Evolutionary conservation across 352 stramenopile species (phyloP).

Genomic region (Pythium apleroticum): DNA sequence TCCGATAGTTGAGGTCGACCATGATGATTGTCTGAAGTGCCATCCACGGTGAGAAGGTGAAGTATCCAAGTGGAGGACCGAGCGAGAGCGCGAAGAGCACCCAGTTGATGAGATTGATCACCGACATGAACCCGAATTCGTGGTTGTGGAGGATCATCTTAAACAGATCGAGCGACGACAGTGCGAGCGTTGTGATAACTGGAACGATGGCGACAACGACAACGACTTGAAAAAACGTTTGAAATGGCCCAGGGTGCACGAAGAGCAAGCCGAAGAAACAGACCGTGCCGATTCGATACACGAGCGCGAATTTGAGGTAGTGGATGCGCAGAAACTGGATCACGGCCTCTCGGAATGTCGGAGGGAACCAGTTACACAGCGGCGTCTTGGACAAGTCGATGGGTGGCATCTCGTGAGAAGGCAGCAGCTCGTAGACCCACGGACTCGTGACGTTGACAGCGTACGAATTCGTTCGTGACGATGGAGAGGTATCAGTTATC

Average conservation of each 20-base stretch:
- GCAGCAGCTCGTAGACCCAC: slow-evolving; percentile 5
- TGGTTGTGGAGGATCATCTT: slow-evolving; percentile 7
- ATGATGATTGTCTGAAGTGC: slow-evolving; percentile 14
- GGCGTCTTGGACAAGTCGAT: slow-evolving; percentile 6
- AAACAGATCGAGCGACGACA: slow-evolving; percentile 12
- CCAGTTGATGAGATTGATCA: slow-evolving; percentile 17
- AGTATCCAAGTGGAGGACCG: neutral
- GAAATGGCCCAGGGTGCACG: neutral
- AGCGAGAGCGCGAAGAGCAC: slow-evolving; percentile 8
- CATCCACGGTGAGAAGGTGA: slow-evolving; percentile 14
- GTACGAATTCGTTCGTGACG: neutral
- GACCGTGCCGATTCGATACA: neutral
- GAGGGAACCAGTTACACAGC: neutral
- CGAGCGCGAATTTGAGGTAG: slow-evolving; percentile 3
- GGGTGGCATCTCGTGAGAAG: neutral
- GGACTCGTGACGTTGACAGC: neutral
- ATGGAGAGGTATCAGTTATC: neutral
- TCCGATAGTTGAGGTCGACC: slow-evolving; percentile 21
- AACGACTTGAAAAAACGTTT: neutral
- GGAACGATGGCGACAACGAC: neutral
- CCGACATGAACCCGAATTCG: slow-evolving; percentile 19
- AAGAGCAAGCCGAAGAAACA: slow-evolving; percentile 2
- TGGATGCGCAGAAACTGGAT: neutral
- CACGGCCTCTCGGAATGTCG: neutral
- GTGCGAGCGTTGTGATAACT: slow-evolving; percentile 1